Conservation (phyloP, 164 flowering plant species). For the Berberis thunbergii region DNA sequence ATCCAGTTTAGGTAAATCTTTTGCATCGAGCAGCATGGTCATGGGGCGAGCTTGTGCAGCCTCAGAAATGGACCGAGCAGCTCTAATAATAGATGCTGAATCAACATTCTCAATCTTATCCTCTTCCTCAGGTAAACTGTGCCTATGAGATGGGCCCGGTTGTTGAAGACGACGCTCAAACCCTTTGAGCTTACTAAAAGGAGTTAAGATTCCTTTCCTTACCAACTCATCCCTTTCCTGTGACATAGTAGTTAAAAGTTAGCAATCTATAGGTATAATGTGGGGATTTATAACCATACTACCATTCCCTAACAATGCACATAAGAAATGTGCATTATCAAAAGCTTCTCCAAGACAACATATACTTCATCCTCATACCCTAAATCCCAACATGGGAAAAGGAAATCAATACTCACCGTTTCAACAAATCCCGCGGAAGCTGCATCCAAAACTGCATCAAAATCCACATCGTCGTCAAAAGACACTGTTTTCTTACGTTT, state of each 20-base stretch:
- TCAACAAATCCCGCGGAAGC: conserved; percentile 93
- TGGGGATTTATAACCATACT: too few species aligned
- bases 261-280: neutral
- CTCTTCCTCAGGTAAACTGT: conserved; percentile 19
- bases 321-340: neutral
- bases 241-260: conserved; percentile 12
- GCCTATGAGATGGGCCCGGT: conserved; percentile 37
- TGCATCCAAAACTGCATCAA: conserved; percentile 84
- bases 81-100: conserved; percentile 51
- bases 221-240: conserved; percentile 94
- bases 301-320: too few species aligned
- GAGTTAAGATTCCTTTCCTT: conserved; percentile 88
- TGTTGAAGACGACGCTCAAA: conserved; percentile 89
- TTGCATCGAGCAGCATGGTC: conserved; percentile 72
- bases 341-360: neutral
- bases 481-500: conserved; percentile 53
- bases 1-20: conserved; percentile 61
- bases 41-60: conserved; percentile 83
- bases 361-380: neutral
- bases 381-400: neutral
- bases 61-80: conserved; percentile 49
- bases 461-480: conserved; percentile 68
- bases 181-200: conserved; percentile 90
- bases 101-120: conserved; percentile 29
- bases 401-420: conserved; percentile 51